Percentiles rank a stretch among this genome's conserved stretches.
phyloP scores from a whole-genome alignment of 2,329 filamentous ascomycete species.

The Peltaster fructicola region DNA sequence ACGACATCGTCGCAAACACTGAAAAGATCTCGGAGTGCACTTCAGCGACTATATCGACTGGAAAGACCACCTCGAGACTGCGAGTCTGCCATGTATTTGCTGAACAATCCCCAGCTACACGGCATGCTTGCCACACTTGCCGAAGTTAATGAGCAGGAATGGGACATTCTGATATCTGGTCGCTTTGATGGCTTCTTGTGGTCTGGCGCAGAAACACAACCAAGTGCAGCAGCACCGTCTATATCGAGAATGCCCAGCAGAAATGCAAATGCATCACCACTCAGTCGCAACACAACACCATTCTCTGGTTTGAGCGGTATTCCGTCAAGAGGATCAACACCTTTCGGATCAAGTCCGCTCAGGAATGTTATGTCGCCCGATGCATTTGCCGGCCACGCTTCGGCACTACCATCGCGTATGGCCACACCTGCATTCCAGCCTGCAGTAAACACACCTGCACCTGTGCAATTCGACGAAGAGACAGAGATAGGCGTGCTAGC shows the following conservation, averaged over 20 bases:
- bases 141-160: slow-evolving; percentile 80
- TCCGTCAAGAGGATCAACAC: slow-evolving; percentile 33
- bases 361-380: slow-evolving; percentile 12
- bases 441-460: slow-evolving; percentile 27
- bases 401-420: slow-evolving; percentile 17
- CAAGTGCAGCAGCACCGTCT: slow-evolving; percentile 13
- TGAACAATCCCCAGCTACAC: slow-evolving; percentile 67
- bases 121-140: slow-evolving; percentile 73
- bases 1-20: slow-evolving; percentile 44
- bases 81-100: slow-evolving; percentile 68
- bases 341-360: slow-evolving; percentile 22
- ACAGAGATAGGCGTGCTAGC: slow-evolving; percentile 78
- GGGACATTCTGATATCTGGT: slow-evolving; percentile 87
- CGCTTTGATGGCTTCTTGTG: slow-evolving; percentile 92
- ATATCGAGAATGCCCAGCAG: slow-evolving; percentile 19
- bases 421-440: slow-evolving; percentile 17
- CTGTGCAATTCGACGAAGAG: slow-evolving; percentile 83
- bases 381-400: slow-evolving; percentile 3
- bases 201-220: slow-evolving; percentile 59
- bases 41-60: slow-evolving; percentile 74
- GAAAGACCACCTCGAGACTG: slow-evolving; percentile 59
- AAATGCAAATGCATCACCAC: slow-evolving; percentile 25
- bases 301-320: slow-evolving; percentile 40
- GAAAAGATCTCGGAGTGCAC: slow-evolving; percentile 54
- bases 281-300: slow-evolving; percentile 31